phyloP scores from a whole-genome alignment of 2,329 filamentous ascomycete genomes.

The Colletotrichum sp. region DNA sequence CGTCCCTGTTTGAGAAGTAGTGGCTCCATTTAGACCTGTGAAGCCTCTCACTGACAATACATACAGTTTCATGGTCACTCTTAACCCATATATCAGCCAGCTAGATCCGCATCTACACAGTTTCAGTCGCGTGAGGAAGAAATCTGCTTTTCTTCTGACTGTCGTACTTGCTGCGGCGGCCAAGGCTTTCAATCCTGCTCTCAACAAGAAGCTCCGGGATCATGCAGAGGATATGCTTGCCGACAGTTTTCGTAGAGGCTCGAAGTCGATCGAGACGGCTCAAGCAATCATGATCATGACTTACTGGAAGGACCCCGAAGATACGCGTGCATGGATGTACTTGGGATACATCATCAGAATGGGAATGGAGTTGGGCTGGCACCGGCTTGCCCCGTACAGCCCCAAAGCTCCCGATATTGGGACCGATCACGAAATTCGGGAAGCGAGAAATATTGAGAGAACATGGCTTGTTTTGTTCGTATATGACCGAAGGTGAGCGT shows the following conservation, averaged over 20 bases:
- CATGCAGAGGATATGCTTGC: conserved; percentile 31
- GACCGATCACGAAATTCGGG: neutral
- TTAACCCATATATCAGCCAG: conserved; percentile 46
- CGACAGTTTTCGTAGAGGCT: conserved; percentile 33
- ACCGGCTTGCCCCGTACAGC: conserved; percentile 26
- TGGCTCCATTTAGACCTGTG: neutral
- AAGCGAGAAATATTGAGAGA: neutral
- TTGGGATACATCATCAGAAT: conserved; percentile 45
- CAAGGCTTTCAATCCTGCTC: conserved; percentile 38
- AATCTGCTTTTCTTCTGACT: conserved; percentile 40
- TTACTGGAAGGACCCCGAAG: conserved; percentile 47
- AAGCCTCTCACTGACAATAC: neutral
- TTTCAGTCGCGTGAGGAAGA: conserved; percentile 36
- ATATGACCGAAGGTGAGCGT: neutral
- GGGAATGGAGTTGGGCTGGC: conserved; percentile 43
- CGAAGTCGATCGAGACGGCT: conserved; percentile 41
- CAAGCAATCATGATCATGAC: conserved; percentile 43
- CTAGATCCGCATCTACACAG: conserved; percentile 42
- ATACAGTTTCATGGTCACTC: conserved; percentile 35
- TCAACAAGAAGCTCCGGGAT: conserved; percentile 27
- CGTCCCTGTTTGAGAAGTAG: conserved; percentile 9
- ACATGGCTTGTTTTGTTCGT: conserved; percentile 5
- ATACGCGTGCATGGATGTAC: conserved; percentile 42
- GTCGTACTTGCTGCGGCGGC: conserved; percentile 36
- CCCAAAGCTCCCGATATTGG: neutral